Evolutionary conservation across 139 green algal genomes (phyloP), one percentile per base, ranked within the genome.

Genomic region (Coelastrella sp.): DNA sequence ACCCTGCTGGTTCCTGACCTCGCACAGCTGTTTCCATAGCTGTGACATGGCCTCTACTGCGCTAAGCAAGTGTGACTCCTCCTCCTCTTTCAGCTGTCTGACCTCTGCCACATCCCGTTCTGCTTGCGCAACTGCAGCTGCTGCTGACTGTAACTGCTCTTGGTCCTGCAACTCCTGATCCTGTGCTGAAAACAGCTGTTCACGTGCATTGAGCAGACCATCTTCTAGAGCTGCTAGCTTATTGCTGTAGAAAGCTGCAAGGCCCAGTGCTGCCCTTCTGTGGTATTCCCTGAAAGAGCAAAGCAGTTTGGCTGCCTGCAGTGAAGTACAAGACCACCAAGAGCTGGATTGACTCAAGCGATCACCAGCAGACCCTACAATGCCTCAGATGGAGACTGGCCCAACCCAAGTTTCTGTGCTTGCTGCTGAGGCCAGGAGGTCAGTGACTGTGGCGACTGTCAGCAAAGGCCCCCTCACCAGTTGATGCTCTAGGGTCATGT

Each of bases 81-180:
- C 94, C 82, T 96, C 94, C 85, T 96, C 94, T 78, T 93, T 93
- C 13, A 96, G 92, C 94, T 96, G 94, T 65, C 94, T 85, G 58
- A 93, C 91, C 89, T 96, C 94, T 14, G 92, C 94, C 0, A 96
- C 94, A 90, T 96, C 87, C 3, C 64, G 16, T 54, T 91, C 87
- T n/a, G 65, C 60, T 66, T 32, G 22, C n/a, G 87, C 77, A 3
- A 71, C 13, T 32, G 75, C 32, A 32, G 10, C 22, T n/a, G 57
- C 16, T 73, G 66, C 74, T 20, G 54, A 32, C 64, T 81, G 77
- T 3, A 81, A 10, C 78, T 88, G 32, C 73, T 85, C 80, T 73
- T 68, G 57, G 0, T 59, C 61, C n/a, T 84, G 74, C 32, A 47
- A 47, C 58, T 75, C 60, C 82, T 81, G 60, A 8, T 85, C 76